phyloP scores from a whole-genome alignment of 768 basidiomycete genomes.

The Mycena rebaudengoi region DNA sequence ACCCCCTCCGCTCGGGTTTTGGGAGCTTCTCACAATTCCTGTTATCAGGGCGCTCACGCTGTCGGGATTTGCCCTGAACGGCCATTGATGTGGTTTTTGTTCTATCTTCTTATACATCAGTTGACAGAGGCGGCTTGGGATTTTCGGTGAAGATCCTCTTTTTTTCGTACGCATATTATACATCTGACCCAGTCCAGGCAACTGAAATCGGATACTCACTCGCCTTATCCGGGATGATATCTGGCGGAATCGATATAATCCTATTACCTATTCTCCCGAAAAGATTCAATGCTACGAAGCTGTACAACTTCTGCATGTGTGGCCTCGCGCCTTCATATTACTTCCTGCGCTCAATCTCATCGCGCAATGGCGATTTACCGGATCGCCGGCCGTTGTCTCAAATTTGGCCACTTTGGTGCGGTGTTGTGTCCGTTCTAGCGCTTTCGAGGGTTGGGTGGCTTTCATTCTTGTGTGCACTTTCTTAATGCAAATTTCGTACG shows the following conservation, averaged over 20 bases:
- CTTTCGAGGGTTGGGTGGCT: conserved; percentile 53
- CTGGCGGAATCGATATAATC: conserved; percentile 57
- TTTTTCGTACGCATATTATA: neutral
- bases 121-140: conserved; percentile 56
- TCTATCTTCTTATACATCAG: conserved; percentile 67
- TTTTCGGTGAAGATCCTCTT: conserved; percentile 35
- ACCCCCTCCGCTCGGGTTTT: conserved; percentile 33
- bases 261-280: conserved; percentile 62
- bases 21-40: conserved; percentile 56
- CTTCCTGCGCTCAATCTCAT: conserved; percentile 61
- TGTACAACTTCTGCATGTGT: conserved; percentile 66
- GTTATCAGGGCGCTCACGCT: conserved; percentile 57
- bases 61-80: conserved; percentile 59
- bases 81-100: conserved; percentile 71
- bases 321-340: conserved; percentile 56
- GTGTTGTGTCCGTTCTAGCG: conserved; percentile 51
- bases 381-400: too few species aligned
- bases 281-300: conserved; percentile 53
- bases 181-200: conserved; percentile 23
- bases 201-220: conserved; percentile 53
- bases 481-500: neutral
- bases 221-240: conserved; percentile 55
- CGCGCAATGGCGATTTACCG: conserved; percentile 31
- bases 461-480: conserved; percentile 55
- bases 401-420: too few species aligned